phyloP scores from a whole-genome alignment of 1,284 basidiomycete genomes.

The Microbotryomycetes sp. region DNA sequence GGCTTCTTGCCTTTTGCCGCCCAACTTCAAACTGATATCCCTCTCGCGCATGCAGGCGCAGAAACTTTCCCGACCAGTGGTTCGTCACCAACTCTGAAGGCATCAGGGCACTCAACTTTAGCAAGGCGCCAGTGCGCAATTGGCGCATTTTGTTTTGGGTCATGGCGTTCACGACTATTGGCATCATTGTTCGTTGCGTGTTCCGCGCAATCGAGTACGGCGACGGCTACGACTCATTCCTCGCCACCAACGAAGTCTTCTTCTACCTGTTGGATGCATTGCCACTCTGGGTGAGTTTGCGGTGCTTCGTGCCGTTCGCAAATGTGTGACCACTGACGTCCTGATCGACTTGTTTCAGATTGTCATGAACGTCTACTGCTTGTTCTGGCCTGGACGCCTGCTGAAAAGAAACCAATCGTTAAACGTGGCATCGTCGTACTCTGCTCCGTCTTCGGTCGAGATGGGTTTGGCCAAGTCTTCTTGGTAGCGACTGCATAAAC shows the following conservation, averaged over 20 bases:
- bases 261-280: slow-evolving; percentile 33
- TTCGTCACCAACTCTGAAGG: neutral
- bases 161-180: slow-evolving; percentile 8
- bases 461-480: neutral
- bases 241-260: slow-evolving; percentile 26
- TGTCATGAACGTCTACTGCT: slow-evolving; percentile 9
- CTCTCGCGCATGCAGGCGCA: neutral
- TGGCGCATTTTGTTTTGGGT: slow-evolving; percentile 17
- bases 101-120: slow-evolving; percentile 1
- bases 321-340: neutral
- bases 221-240: slow-evolving; percentile 19
- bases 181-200: slow-evolving; percentile 27
- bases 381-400: slow-evolving; percentile 8
- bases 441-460: neutral
- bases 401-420: neutral
- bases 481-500: too few species aligned
- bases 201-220: slow-evolving; percentile 32
- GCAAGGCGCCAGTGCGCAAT: neutral
- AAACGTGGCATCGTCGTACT: neutral
- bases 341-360: neutral
- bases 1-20: neutral
- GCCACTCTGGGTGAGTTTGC: slow-evolving; percentile 17
- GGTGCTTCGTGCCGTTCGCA: neutral
- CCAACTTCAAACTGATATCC: neutral
- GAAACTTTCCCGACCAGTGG: slow-evolving; percentile 1